These are phyloP conservation scores for Penicillium crustosum DNA, from an alignment of 2,329 filamentous ascomycete species.

Conservation along the genomic window DNA sequence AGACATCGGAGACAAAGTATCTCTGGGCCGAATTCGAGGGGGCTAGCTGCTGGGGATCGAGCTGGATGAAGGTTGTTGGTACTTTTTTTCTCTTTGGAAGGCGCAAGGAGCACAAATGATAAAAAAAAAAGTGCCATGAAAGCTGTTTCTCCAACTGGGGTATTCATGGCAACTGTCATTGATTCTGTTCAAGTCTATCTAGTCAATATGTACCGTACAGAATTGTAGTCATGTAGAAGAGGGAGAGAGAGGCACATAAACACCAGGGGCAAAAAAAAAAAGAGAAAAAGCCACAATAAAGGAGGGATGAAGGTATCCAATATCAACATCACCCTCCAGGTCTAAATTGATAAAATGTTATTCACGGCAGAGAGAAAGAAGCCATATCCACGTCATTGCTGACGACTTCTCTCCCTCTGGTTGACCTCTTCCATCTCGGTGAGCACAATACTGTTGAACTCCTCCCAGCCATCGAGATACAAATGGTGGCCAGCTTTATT, in stretches of 20 bases:
- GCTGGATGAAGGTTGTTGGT: neutral
- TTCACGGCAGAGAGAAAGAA: slow-evolving; percentile 2
- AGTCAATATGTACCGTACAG: slow-evolving; percentile 12
- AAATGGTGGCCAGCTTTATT: slow-evolving; percentile 69
- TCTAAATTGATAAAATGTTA: slow-evolving; percentile 13
- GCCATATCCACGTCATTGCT: slow-evolving; percentile 1
- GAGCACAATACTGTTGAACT: slow-evolving; percentile 66
- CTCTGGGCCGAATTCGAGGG: slow-evolving; percentile 24
- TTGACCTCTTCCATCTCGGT: slow-evolving; percentile 66
- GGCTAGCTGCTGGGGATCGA: slow-evolving; percentile 6
- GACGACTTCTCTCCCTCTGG: slow-evolving; percentile 27
- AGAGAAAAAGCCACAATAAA: slow-evolving; percentile 1
- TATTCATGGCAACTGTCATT: neutral
- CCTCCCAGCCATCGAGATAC: slow-evolving; percentile 68
- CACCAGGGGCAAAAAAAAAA: neutral
- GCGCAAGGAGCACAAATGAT: neutral
- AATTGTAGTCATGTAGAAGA: slow-evolving; percentile 1
- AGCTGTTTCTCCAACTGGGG: neutral
- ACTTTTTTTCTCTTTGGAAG: neutral
- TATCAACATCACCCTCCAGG: slow-evolving; percentile 9
- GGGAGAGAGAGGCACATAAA: neutral
- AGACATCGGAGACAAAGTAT: slow-evolving; percentile 28
- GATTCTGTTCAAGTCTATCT: slow-evolving; percentile 10
- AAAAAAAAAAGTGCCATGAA: neutral
- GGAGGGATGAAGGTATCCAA: slow-evolving; percentile 1